A percentile compares a stretch with the other conserved stretches of the same genome.
Conservation (phyloP, 441 rosid genomes). For the Erodium texanum region DNA sequence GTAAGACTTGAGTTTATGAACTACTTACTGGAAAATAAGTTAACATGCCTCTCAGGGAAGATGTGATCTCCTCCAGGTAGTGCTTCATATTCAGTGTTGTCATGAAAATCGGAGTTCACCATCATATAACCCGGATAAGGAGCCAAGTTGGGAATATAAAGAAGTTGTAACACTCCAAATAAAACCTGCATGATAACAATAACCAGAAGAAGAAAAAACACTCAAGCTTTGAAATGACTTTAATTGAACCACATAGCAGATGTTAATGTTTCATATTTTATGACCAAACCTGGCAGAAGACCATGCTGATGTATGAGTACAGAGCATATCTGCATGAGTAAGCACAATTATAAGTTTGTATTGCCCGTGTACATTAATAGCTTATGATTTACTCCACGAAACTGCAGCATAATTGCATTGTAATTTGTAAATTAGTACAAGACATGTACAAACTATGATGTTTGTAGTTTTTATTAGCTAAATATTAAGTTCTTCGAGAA, state of each 20-base stretch:
- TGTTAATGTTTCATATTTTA: not conserved
- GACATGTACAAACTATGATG: not conserved
- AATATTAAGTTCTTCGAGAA: not conserved
- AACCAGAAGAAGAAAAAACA: not conserved
- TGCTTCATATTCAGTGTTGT: constrained; percentile 72
- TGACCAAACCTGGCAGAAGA: constrained; percentile 65
- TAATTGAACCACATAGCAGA: not conserved
- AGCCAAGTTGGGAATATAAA: constrained; percentile 72
- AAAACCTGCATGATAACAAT: constrained; percentile 46
- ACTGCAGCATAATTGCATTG: not conserved
- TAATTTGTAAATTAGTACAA: not conserved
- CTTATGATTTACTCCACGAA: constrained; percentile 8
- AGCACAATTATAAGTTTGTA: constrained; percentile 23
- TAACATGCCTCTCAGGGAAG: constrained; percentile 81
- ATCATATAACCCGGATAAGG: constrained; percentile 81
- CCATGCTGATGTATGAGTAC: constrained; percentile 71
- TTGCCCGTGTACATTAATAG: constrained; percentile 8
- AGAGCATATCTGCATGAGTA: constrained; percentile 55
- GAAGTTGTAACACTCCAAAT: constrained; percentile 69
- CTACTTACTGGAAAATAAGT: constrained; percentile 69
- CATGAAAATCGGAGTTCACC: constrained; percentile 35
- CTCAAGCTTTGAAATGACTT: not conserved
- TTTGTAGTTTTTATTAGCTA: constrained; percentile 1
- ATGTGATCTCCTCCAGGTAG: constrained; percentile 82
- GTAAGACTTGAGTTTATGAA: constrained; percentile 10